These are phyloP conservation scores for Crucibulum parvulum DNA, from an alignment of 1,284 basidiomycete genomes.

Conservation along the genomic window DNA sequence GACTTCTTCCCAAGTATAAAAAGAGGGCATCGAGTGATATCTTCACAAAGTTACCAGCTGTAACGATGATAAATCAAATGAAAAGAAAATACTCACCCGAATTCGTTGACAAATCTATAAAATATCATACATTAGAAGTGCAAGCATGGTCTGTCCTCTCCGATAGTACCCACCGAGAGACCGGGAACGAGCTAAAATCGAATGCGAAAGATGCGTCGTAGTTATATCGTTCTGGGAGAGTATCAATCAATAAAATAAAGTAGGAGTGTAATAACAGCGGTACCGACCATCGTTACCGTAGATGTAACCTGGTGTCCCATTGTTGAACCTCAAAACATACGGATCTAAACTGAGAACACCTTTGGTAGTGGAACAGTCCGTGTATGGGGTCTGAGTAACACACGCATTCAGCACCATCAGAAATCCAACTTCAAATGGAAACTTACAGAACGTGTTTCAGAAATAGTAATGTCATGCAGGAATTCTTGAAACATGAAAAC, in stretches of 20 bases:
- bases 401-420: neutral
- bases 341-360: constrained; percentile 65
- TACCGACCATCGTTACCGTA: constrained; percentile 61
- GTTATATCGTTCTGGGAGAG: constrained; percentile 56
- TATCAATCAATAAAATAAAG: neutral
- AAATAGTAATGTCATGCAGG: constrained; percentile 53
- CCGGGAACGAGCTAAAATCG: constrained; percentile 61
- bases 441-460: constrained; percentile 58
- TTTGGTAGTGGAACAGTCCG: constrained; percentile 66
- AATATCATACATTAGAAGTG: neutral
- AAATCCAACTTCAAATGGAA: neutral
- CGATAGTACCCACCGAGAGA: constrained; percentile 44
- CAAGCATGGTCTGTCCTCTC: neutral
- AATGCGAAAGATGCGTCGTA: constrained; percentile 63
- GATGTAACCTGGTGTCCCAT: constrained; percentile 56
- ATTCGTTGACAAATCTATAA: constrained; percentile 64
- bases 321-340: constrained; percentile 58
- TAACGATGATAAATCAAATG: neutral
- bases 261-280: constrained; percentile 9
- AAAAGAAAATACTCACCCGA: constrained; percentile 45
- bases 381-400: constrained; percentile 59
- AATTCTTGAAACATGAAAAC: constrained; percentile 60
- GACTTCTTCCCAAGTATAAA: constrained; percentile 68
- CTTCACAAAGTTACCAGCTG: constrained; percentile 28
- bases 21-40: constrained; percentile 71